These are phyloP conservation scores for Nematocida parisii DNA, from an alignment of 371 early-diverging fungal genomes.

Conservation along the genomic window DNA sequence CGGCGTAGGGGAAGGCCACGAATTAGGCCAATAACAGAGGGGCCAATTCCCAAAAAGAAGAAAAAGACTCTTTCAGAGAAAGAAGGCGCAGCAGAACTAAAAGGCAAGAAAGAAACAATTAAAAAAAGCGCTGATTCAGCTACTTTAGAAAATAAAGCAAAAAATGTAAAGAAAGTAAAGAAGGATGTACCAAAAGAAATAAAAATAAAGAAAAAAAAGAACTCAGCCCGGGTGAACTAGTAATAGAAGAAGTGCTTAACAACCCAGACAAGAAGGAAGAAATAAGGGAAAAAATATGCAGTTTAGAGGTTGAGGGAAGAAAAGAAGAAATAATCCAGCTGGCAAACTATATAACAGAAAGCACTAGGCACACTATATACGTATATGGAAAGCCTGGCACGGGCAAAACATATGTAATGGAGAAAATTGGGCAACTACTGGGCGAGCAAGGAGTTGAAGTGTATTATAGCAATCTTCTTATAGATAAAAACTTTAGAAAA, in stretches of 20 bases:
- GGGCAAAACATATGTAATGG: constrained; percentile 36
- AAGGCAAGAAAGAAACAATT: background rate
- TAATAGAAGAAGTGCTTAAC: constrained; percentile 19
- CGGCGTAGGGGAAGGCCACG: background rate
- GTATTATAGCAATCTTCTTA: constrained; percentile 45
- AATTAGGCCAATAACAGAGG: background rate
- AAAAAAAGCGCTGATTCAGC: background rate
- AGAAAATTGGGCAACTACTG: constrained; percentile 3
- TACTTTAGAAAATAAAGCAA: background rate
- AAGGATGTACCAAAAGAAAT: background rate
- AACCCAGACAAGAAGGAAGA: constrained; percentile 8
- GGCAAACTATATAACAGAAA: constrained; percentile 4
- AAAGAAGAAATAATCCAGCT: constrained; percentile 22
- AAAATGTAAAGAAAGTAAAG: background rate
- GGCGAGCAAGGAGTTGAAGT: constrained; percentile 16
- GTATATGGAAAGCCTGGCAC: constrained; percentile 46
- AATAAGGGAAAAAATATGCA: background rate
- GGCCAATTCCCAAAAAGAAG: background rate
- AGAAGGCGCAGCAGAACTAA: background rate
- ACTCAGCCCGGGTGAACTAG: background rate
- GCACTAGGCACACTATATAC: constrained; percentile 16
- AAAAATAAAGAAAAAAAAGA: background rate
- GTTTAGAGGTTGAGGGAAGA: constrained; percentile 13
- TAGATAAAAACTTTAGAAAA: constrained; percentile 31
- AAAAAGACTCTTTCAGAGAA: background rate